These are phyloP conservation scores for Chlamydomonas sp. DNA, from an alignment of 139 green algal species.

Conservation along the genomic window DNA sequence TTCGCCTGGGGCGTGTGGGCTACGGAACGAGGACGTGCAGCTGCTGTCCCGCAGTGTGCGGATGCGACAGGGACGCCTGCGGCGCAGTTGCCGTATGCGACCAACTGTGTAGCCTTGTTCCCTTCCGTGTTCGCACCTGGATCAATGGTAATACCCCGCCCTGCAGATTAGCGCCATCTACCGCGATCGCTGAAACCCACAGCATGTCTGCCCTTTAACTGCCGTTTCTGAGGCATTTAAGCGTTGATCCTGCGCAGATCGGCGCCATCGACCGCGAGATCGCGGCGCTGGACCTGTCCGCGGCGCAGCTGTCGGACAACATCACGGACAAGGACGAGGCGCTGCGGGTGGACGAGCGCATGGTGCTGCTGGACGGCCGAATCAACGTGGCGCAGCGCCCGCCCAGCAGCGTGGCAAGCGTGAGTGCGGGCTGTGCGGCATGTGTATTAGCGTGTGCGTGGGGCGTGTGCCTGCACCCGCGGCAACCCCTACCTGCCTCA, in stretches of 20 bases:
- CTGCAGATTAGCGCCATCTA: background rate
- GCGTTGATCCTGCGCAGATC: conserved; percentile 4
- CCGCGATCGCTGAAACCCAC: too few relatives aligned
- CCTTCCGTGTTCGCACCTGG: too few relatives aligned
- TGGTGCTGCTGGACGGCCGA: conserved; percentile 55
- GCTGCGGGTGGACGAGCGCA: conserved; percentile 45
- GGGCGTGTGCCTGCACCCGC: background rate
- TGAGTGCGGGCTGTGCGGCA: conserved; percentile 18
- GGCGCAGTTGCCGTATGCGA: too few relatives aligned
- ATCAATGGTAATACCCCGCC: too few relatives aligned
- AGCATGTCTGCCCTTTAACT: too few relatives aligned
- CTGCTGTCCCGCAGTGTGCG: too few relatives aligned
- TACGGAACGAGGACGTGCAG: too few relatives aligned
- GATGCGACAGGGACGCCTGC: too few relatives aligned
- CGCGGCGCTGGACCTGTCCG: conserved; percentile 18
- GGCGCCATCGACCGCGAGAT: conserved; percentile 45
- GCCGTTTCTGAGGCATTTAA: too few relatives aligned
- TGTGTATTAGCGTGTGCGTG: background rate
- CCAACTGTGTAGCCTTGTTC: too few relatives aligned
- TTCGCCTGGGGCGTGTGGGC: too few relatives aligned
- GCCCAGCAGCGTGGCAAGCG: conserved; percentile 35
- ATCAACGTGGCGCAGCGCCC: conserved; percentile 46
- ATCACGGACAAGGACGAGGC: conserved; percentile 49
- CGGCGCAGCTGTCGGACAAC: conserved; percentile 50
- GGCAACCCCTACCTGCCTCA: background rate